Evolutionary conservation across 352 stramenopile genomes (phyloP).

Genomic region (Globisporangium emineosum): DNA sequence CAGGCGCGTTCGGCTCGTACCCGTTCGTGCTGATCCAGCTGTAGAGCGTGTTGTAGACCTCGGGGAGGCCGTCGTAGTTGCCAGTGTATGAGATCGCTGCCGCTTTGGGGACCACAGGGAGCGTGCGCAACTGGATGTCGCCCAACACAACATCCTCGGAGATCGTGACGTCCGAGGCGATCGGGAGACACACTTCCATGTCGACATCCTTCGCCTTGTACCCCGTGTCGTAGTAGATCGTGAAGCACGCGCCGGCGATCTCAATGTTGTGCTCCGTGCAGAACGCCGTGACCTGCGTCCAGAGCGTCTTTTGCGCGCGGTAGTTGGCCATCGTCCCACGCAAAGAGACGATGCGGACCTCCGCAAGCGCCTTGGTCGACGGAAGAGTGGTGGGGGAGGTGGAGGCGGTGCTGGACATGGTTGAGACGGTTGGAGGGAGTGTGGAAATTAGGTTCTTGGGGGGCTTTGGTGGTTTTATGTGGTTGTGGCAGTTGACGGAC

Average conservation of each 20-base stretch:
- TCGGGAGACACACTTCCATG: slow-evolving; percentile 47
- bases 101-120: slow-evolving; percentile 22
- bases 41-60: slow-evolving; percentile 35
- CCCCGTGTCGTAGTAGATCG: slow-evolving; percentile 37
- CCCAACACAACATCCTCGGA: slow-evolving; percentile 8
- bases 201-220: slow-evolving; percentile 46
- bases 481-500: neutral
- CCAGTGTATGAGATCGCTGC: slow-evolving; percentile 37
- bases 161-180: slow-evolving; percentile 21
- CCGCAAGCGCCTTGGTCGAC: slow-evolving; percentile 29
- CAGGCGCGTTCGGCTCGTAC: slow-evolving; percentile 23
- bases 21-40: slow-evolving; percentile 32
- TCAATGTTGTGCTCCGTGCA: slow-evolving; percentile 19
- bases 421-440: neutral
- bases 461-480: too few species aligned
- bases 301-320: slow-evolving; percentile 38
- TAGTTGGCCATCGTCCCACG: slow-evolving; percentile 43
- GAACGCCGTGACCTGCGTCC: slow-evolving; percentile 31
- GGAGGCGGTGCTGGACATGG: neutral
- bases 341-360: slow-evolving; percentile 32
- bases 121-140: slow-evolving; percentile 23
- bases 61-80: slow-evolving; percentile 22
- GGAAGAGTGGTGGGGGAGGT: neutral
- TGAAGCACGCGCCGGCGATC: slow-evolving; percentile 27
- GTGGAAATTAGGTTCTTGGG: neutral